Base-by-base conservation (phyloP, 2,329 filamentous ascomycete species). In the Davidsoniella eucalypti region DNA sequence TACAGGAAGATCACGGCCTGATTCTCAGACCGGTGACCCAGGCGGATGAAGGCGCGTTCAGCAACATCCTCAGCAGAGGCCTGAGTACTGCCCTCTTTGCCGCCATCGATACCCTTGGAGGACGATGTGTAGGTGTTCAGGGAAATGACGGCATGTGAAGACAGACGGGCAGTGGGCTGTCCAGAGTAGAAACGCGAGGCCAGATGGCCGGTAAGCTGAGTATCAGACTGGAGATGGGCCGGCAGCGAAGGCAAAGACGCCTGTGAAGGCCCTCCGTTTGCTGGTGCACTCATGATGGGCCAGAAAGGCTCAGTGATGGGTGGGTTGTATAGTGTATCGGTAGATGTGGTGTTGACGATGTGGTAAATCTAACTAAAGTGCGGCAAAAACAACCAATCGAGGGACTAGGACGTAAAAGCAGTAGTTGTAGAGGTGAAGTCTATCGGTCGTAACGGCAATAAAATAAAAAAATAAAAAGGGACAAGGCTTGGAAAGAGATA, bases 121-220 rank as follows among this genome's bases (percentile, higher is more conserved):
- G 90, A 90, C 9, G 86, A 85, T 9, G 86, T 90, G 64, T 94
- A 96, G 17, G 88, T 98, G 69, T 98, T 98, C 56, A 98, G 71
- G 48, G 85, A 84, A 61, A 98, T 82, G 58, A 96, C 74, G 45
- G 83, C 92, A 62, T 96, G 88, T 1, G 87, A 94, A 1, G 88
- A 95, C 16, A 98, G 77, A 45, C 79, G 78, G 49, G 92, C 87
- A 0, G 88, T 94, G 8, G 92, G 87, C 53, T 92, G 70, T 49
- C 85, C 84, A 49, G 93, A 84, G 68, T 98, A 92, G 65, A 94
- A 98, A 49, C 90, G 87, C 64, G 77, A 87, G 58, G 84, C 86
- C 55, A 92, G 75, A 64, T 90, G 85, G 48, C 82, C 82, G 3
- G 84, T 92, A 57, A 90, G 70, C 60, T 87, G 81, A 43, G 82